phyloP scores from a whole-genome alignment of 768 basidiomycete species.

The Amanita inopinata region DNA sequence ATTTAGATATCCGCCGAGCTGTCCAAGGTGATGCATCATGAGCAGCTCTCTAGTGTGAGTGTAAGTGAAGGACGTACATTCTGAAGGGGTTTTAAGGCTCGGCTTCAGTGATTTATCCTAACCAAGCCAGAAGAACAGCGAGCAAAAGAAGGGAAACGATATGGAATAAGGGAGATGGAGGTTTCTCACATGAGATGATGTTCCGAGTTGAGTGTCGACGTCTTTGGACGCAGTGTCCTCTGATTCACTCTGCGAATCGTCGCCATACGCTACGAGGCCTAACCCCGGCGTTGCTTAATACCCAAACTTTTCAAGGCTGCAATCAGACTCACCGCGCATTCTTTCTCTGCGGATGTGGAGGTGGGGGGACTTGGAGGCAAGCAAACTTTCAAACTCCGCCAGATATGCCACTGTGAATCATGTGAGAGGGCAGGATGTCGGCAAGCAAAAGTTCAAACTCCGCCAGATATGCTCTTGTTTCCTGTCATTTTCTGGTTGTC shows the following conservation, averaged over 20 bases:
- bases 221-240: conserved; percentile 32
- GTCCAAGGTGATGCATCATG: not conserved
- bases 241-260: conserved; percentile 51
- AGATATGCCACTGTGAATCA: no score
- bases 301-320: not conserved
- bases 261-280: conserved; percentile 59
- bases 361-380: not conserved
- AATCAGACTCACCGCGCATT: conserved; percentile 3
- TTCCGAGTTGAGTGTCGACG: conserved; percentile 10
- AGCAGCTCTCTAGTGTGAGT: conserved; percentile 3
- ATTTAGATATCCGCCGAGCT: conserved; percentile 37
- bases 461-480: conserved; percentile 21
- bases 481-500: conserved; percentile 24
- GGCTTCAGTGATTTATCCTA: conserved; percentile 50
- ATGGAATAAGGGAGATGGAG: conserved; percentile 25
- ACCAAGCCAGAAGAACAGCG: conserved; percentile 48
- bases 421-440: no score
- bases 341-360: not conserved
- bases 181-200: conserved; percentile 51
- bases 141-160: conserved; percentile 61
- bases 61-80: conserved; percentile 25
- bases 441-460: not conserved
- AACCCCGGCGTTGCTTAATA: not conserved
- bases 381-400: conserved; percentile 4
- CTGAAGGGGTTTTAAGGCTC: conserved; percentile 26